These are phyloP conservation scores for Paramecium sonneborni DNA, from an alignment of 73 alveolate genomes.

Conservation along the genomic window DNA sequence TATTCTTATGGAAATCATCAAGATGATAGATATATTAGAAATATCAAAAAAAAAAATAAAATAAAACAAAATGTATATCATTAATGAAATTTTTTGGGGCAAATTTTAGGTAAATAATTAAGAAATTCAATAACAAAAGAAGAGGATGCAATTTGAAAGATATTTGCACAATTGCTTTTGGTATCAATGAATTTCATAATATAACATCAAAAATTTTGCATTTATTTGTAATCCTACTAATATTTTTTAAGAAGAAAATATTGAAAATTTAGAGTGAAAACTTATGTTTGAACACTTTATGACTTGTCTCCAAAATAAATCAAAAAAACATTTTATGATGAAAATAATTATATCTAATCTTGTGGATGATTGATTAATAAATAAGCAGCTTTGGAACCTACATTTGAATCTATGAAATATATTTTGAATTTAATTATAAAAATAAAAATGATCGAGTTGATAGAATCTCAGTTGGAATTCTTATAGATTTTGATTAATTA, in stretches of 20 bases:
- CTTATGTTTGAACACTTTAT: slow-evolving; percentile 97
- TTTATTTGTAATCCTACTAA: slow-evolving; percentile 96
- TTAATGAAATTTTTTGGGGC: slow-evolving; percentile 97
- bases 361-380: slow-evolving; percentile 94
- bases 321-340: slow-evolving; percentile 88
- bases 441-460: slow-evolving; percentile 92
- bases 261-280: slow-evolving; percentile 83
- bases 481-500: slow-evolving; percentile 79
- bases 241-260: slow-evolving; percentile 87
- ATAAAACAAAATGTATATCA: slow-evolving; percentile 84
- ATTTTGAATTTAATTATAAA: slow-evolving; percentile 86
- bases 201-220: slow-evolving; percentile 90
- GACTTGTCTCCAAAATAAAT: slow-evolving; percentile 96
- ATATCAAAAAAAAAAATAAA: slow-evolving; percentile 89
- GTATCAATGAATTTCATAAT: slow-evolving; percentile 93
- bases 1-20: slow-evolving; percentile 85
- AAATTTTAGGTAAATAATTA: slow-evolving; percentile 87
- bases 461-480: slow-evolving; percentile 78
- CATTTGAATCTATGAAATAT: slow-evolving; percentile 93
- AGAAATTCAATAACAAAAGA: slow-evolving; percentile 87
- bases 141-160: slow-evolving; percentile 97
- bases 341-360: slow-evolving; percentile 94
- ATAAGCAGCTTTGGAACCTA: slow-evolving; percentile 89
- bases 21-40: slow-evolving; percentile 45
- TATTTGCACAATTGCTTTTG: slow-evolving; percentile 86